These are phyloP conservation scores for Aspergillus aculeatinus DNA, from an alignment of 2,329 filamentous ascomycete genomes.

Conservation along the genomic window DNA sequence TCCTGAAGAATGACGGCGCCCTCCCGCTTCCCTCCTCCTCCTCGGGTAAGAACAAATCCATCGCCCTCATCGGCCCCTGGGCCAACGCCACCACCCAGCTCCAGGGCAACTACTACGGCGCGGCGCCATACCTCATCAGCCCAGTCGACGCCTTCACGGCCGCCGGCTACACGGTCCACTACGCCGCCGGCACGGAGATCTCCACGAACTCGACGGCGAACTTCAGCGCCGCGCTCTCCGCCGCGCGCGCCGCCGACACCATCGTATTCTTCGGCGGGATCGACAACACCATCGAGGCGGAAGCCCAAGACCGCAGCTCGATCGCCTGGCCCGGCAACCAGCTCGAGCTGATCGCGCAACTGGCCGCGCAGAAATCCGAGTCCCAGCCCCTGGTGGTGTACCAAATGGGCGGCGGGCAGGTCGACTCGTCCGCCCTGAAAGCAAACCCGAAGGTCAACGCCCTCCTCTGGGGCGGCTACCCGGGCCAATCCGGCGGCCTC, in stretches of 20 bases:
- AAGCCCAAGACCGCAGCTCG: conserved; percentile 41
- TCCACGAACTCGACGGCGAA: conserved; percentile 28
- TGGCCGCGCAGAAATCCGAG: conserved; percentile 26
- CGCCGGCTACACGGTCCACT: conserved; percentile 48
- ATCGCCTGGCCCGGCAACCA: conserved; percentile 47
- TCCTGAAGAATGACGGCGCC: conserved; percentile 55
- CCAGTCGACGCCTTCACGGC: conserved; percentile 54
- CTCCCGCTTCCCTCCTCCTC: conserved; percentile 45
- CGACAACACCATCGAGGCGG: conserved; percentile 44
- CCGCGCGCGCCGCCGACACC: conserved; percentile 37
- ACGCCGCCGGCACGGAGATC: conserved; percentile 42
- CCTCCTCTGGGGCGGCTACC: conserved; percentile 47
- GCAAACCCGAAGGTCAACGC: conserved; percentile 41
- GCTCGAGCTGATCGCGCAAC: conserved; percentile 40
- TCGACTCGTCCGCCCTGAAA: conserved; percentile 43
- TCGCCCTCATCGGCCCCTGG: conserved; percentile 61
- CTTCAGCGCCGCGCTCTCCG: conserved; percentile 35
- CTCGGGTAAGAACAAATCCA: conserved; percentile 12
- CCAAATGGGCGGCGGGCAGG: conserved; percentile 47
- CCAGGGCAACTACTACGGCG: conserved; percentile 60
- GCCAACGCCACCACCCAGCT: conserved; percentile 58
- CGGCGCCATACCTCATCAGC: conserved; percentile 55
- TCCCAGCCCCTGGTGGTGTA: conserved; percentile 44
- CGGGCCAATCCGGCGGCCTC: conserved; percentile 45
- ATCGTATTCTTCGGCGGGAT: conserved; percentile 45